Conservation (phyloP, 257 asterid genomes). For the Solanum chaucha region DNA sequence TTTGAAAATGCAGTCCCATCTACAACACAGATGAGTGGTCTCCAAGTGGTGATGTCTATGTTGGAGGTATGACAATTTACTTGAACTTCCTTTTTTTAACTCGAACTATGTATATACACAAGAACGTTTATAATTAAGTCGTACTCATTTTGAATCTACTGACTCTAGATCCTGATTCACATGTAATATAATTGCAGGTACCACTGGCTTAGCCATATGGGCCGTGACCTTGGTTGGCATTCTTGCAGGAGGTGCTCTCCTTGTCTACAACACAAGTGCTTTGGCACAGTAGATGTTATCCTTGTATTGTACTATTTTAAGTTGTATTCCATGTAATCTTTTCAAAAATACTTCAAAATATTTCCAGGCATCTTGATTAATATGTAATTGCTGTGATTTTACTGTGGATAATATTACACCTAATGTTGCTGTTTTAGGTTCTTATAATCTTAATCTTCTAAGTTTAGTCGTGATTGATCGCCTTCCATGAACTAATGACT, state of each 20-base stretch:
- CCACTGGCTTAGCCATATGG: conserved; percentile 88
- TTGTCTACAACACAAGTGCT: conserved; percentile 96
- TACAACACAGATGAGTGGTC: conserved; percentile 62
- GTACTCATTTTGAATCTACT: no score
- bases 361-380: neutral
- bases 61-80: conserved; percentile 42
- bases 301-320: neutral
- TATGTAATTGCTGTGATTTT: neutral
- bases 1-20: conserved; percentile 56
- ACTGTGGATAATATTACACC: neutral
- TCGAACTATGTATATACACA: neutral
- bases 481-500: neutral
- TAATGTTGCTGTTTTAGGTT: neutral
- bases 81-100: neutral
- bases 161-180: neutral
- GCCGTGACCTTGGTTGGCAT: conserved; percentile 65
- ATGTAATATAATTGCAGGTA: conserved; percentile 24
- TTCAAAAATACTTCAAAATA: neutral
- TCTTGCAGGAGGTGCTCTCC: conserved; percentile 94
- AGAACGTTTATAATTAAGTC: neutral
- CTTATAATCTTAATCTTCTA: neutral
- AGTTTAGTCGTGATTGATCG: neutral
- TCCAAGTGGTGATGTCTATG: conserved; percentile 87
- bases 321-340: neutral
- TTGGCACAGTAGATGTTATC: conserved; percentile 47